Conservation (phyloP, 2,329 filamentous ascomycete genomes). For the Monilinia fructigena region DNA sequence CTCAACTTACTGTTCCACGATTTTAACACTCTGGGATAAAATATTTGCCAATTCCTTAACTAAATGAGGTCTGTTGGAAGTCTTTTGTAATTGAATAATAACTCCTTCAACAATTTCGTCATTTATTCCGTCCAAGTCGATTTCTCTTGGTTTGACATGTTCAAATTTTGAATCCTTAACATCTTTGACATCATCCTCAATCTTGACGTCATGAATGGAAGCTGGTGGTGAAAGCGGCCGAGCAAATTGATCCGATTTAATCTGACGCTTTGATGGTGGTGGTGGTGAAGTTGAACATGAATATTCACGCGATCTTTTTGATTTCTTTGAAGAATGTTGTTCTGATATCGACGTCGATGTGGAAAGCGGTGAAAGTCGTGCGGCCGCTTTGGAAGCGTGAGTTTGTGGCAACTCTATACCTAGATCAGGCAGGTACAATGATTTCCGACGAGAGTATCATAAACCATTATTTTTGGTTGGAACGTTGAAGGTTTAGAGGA, state of each 20-base stretch:
- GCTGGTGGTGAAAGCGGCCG: constrained; percentile 73
- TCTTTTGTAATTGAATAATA: constrained; percentile 83
- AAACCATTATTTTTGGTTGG: constrained; percentile 63
- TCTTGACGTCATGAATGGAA: constrained; percentile 42
- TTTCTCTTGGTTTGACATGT: constrained; percentile 51
- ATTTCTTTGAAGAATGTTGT: constrained; percentile 59
- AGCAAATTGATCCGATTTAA: constrained; percentile 63
- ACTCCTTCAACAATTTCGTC: constrained; percentile 94
- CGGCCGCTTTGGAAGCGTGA: constrained; percentile 57
- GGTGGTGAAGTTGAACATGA: constrained; percentile 48
- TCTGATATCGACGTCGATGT: constrained; percentile 29
- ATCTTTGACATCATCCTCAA: constrained; percentile 41
- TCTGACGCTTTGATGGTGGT: constrained; percentile 44
- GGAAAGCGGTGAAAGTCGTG: constrained; percentile 42
- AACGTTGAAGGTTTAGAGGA: background rate
- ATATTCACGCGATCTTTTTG: constrained; percentile 73
- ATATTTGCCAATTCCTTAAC: constrained; percentile 89
- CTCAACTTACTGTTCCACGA: constrained; percentile 82
- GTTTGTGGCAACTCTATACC: constrained; percentile 82
- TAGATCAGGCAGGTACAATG: constrained; percentile 84
- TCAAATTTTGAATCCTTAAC: constrained; percentile 29
- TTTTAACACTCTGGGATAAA: constrained; percentile 71
- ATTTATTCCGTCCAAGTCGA: constrained; percentile 81
- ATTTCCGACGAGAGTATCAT: constrained; percentile 96
- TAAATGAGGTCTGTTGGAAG: constrained; percentile 86